Conservation (phyloP, 106 monocot species). For the Posidonia australis region DNA sequence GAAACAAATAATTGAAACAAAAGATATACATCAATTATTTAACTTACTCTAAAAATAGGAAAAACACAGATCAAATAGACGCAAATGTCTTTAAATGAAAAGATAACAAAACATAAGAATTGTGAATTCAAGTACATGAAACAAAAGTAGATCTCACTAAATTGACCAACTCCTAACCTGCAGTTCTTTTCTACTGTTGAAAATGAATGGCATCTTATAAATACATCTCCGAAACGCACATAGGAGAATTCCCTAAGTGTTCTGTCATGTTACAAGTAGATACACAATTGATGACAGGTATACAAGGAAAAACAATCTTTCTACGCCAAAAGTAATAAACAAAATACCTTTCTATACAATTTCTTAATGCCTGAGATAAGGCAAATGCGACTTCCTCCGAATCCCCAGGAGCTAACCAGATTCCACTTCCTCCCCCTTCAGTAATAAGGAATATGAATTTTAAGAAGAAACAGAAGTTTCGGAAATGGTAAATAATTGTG, state of each 20-base stretch:
- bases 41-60: too few relatives aligned
- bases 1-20: too few relatives aligned
- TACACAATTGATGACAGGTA: neutral
- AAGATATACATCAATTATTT: too few relatives aligned
- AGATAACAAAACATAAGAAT: neutral
- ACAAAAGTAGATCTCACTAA: neutral
- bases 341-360: constrained; percentile 76
- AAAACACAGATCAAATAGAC: too few relatives aligned
- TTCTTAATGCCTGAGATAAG: constrained; percentile 78
- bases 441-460: neutral
- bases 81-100: too few relatives aligned
- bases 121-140: neutral
- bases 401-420: constrained; percentile 90
- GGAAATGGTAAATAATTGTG: neutral
- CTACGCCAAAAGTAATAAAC: too few relatives aligned
- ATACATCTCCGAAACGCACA: constrained; percentile 91
- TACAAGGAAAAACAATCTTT: neutral
- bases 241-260: constrained; percentile 64
- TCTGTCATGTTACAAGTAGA: constrained; percentile 34
- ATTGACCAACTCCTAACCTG: constrained; percentile 32
- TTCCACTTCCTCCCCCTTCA: constrained; percentile 60
- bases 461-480: neutral
- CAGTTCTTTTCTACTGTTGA: constrained; percentile 42
- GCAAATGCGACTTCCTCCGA: constrained; percentile 89
- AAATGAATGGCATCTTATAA: constrained; percentile 50